Evolutionary conservation across 2,329 filamentous ascomycete genomes (phyloP).

Genomic region (Gaeumannomyces sp.): DNA sequence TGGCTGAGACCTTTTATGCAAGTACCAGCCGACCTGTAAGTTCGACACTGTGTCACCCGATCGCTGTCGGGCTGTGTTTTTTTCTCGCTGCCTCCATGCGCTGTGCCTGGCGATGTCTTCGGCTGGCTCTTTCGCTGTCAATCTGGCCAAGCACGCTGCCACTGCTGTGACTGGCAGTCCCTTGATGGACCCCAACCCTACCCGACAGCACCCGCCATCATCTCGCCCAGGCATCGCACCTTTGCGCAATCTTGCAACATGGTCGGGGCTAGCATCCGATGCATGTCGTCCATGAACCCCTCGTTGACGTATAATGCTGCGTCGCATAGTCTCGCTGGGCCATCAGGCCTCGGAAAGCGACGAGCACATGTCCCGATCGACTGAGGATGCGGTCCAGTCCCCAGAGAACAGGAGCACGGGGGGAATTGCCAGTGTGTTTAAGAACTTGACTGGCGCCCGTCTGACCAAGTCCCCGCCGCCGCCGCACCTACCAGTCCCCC

Average conservation of each 20-base stretch:
- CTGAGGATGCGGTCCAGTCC: slow-evolving; percentile 49
- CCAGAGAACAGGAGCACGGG: slow-evolving; percentile 49
- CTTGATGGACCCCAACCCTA: background rate
- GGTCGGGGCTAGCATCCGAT: background rate
- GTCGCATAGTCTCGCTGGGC: slow-evolving; percentile 37
- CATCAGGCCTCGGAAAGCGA: slow-evolving; percentile 34
- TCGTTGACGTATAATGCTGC: slow-evolving; percentile 32
- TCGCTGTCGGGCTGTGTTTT: background rate
- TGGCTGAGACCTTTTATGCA: slow-evolving; percentile 20
- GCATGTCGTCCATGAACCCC: slow-evolving; percentile 12
- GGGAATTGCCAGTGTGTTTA: slow-evolving; percentile 58
- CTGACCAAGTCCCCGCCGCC: slow-evolving; percentile 44
- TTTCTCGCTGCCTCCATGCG: background rate
- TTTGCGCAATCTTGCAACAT: background rate
- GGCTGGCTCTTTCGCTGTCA: too few relatives aligned
- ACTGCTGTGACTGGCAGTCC: background rate
- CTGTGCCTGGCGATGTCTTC: background rate
- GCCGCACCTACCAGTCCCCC: slow-evolving; percentile 29
- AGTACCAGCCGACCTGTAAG: slow-evolving; percentile 24
- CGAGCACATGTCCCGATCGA: slow-evolving; percentile 54
- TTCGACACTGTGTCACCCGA: slow-evolving; percentile 1
- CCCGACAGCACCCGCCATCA: too few relatives aligned
- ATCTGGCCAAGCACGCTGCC: background rate
- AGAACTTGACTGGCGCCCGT: slow-evolving; percentile 52
- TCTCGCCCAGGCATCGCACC: background rate